Evolutionary conservation across 495 filamentous ascomycete genomes (phyloP), one percentile per base, ranked within the genome.

Genomic region (Aspergillus leporis): DNA sequence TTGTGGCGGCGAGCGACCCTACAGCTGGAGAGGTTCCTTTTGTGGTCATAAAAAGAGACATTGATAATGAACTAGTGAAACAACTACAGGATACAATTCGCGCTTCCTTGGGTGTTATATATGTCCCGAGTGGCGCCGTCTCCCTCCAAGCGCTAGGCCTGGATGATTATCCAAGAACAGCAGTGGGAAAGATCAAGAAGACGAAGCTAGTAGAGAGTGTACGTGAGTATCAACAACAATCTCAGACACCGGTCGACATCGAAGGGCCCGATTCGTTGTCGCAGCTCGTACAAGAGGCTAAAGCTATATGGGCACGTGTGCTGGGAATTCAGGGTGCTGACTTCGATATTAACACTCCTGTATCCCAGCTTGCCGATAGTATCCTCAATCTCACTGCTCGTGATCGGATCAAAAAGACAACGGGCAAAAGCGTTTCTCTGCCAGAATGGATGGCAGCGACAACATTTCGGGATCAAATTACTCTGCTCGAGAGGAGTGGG

Each of bases 101-200:
- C n/a, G 56, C 60, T 6, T 55, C 60, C 16, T 58, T 78, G 50
- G 77, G 78, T 3, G 32, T 56, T n/a, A 57, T 65, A 19, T 74
- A 64, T 65, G 71, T 70, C 4, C 75, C 74, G n/a, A 61, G 63
- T 21, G 52, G 65, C 3, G 58, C 77, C 22, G 66, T 80, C 19
- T 47, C 65, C 1, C 56, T 79, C 16, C 48, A 60, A 51, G 46
- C 74, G 9, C 55, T 79, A 2, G 71, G 68, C 16, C 38, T 74
- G 9, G 55, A 70, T 0, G 55, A 58, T 3, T 77, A 72, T 43
- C 77, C 77, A 2, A 58, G 56, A 28, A 79, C 76, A 2, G 58
- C 65, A n/a, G 53, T 69, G 12, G 78, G 78, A 25, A 81, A 81
- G 56, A 56, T 76, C 22, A 25, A 41, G 34, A 34, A 23, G 22